Evolutionary conservation across 176 grass and related monocot genomes (phyloP).

Genomic region (maize (Zea mays)): DNA sequence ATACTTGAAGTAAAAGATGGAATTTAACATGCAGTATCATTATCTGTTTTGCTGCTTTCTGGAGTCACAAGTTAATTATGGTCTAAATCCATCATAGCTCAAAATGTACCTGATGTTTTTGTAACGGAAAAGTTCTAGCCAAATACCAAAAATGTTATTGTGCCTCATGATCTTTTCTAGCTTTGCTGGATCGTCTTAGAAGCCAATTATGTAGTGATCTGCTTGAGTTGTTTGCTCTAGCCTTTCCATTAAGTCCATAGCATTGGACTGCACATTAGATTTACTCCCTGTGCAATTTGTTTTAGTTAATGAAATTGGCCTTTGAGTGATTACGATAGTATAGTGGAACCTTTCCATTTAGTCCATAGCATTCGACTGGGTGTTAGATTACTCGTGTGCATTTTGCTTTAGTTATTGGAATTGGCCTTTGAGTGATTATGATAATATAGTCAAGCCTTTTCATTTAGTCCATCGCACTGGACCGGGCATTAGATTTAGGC

Average conservation of each 20-base stretch:
- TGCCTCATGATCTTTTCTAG: neutral
- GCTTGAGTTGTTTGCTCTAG: slow-evolving; percentile 1
- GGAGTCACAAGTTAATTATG: neutral
- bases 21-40: neutral
- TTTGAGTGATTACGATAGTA: slow-evolving; percentile 1
- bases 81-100: neutral
- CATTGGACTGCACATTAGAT: neutral
- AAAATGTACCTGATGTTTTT: neutral
- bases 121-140: neutral
- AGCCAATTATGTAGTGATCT: neutral
- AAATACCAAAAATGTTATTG: neutral
- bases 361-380: neutral
- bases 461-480: neutral
- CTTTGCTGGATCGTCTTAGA: neutral
- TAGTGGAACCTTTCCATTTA: slow-evolving; percentile 12
- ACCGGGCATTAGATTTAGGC: neutral
- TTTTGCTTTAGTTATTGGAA: neutral
- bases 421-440: slow-evolving; percentile 2
- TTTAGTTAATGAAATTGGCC: neutral
- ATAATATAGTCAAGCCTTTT: neutral
- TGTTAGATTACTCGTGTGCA: neutral
- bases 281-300: neutral
- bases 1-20: slow-evolving; percentile 4
- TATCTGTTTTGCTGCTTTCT: neutral
- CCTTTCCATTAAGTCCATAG: slow-evolving; percentile 15